These are phyloP conservation scores for Cardamine occulta DNA, from an alignment of 345 rosid species.

Conservation along the genomic window DNA sequence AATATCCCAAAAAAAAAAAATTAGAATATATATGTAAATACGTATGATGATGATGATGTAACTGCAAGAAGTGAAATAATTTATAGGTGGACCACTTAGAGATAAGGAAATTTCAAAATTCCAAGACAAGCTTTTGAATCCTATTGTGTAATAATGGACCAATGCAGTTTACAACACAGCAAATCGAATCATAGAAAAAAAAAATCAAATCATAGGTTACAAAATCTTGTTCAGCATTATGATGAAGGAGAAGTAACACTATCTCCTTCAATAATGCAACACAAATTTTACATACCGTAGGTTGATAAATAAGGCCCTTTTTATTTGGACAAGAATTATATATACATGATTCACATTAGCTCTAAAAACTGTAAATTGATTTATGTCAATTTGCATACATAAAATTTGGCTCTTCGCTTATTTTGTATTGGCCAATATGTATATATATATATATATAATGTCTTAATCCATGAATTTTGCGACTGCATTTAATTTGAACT, in stretches of 20 bases:
- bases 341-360: not conserved
- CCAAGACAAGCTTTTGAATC: constrained; percentile 31
- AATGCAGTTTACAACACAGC: constrained; percentile 17
- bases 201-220: constrained; percentile 20
- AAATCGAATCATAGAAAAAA: constrained; percentile 27
- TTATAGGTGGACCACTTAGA: constrained; percentile 22
- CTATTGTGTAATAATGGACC: constrained; percentile 31
- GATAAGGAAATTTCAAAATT: constrained; percentile 42
- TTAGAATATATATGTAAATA: not conserved
- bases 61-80: constrained; percentile 43
- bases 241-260: constrained; percentile 48
- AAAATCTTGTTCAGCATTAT: constrained; percentile 47
- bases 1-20: not conserved
- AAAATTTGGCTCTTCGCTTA: not conserved
- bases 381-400: not conserved
- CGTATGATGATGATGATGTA: constrained; percentile 7
- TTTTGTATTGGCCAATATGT: not conserved
- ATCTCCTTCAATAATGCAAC: constrained; percentile 35
- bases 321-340: constrained; percentile 27
- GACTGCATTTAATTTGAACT: constrained; percentile 45
- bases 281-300: constrained; percentile 31
- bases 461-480: constrained; percentile 47
- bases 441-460: not conserved
- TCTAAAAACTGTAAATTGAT: not conserved
- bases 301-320: constrained; percentile 11